These are phyloP conservation scores for Suillus clintonianus DNA, from an alignment of 768 basidiomycete genomes.

Conservation along the genomic window DNA sequence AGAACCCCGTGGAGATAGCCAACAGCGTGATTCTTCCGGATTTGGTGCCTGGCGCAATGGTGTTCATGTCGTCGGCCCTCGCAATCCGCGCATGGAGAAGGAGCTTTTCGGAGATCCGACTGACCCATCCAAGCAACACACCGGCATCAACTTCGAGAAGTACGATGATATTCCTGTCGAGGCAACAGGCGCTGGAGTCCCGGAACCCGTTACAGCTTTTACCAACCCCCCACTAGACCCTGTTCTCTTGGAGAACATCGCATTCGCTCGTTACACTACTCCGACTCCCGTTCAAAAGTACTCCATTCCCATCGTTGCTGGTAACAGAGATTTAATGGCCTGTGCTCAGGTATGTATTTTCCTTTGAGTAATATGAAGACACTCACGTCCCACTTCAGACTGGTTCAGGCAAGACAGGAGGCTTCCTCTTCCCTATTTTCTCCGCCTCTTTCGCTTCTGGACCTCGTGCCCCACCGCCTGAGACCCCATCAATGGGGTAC, in stretches of 20 bases:
- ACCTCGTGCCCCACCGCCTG: constrained; percentile 69
- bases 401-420: constrained; percentile 98
- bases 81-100: constrained; percentile 89
- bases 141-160: constrained; percentile 99
- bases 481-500: constrained; percentile 49
- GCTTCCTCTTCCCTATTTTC: constrained; percentile 98
- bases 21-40: constrained; percentile 50
- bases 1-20: constrained; percentile 34
- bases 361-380: constrained; percentile 8
- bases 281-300: constrained; percentile 99
- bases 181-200: constrained; percentile 96
- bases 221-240: constrained; percentile 88
- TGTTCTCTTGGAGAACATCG: constrained; percentile 94
- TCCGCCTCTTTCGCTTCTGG: constrained; percentile 88
- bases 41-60: constrained; percentile 87
- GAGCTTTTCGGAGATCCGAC: constrained; percentile 90
- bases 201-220: constrained; percentile 89
- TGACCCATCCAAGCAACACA: constrained; percentile 88
- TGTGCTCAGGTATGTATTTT: constrained; percentile 75
- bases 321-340: constrained; percentile 88
- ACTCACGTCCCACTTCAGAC: constrained; percentile 57
- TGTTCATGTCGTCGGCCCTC: constrained; percentile 78
- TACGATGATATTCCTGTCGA: constrained; percentile 99
- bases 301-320: constrained; percentile 96
- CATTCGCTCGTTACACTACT: constrained; percentile 87